Conservation (phyloP, 23 red algal species). For the Agarophyton chilense region DNA sequence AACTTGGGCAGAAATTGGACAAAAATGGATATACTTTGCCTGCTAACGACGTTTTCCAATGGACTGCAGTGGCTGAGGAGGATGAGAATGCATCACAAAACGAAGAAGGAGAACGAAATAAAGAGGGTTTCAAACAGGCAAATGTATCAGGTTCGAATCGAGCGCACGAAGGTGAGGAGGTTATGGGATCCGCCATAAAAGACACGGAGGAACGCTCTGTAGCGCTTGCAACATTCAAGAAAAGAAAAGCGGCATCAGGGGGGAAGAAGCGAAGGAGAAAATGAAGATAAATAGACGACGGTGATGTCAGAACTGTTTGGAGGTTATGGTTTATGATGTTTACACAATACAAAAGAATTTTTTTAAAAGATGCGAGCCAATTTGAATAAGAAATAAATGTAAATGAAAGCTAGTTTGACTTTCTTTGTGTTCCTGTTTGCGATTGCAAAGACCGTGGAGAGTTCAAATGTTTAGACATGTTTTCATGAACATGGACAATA, state of each 20-base stretch:
- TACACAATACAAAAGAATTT: slow-evolving; percentile 30
- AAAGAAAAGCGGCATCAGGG: not conserved
- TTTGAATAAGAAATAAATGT: not conserved
- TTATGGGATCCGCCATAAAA: not conserved
- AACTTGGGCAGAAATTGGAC: not conserved
- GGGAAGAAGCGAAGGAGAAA: slow-evolving; percentile 19
- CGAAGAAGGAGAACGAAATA: not conserved
- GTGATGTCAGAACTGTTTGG: too few relatives aligned
- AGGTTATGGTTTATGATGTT: not conserved
- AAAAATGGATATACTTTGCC: not conserved
- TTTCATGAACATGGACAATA: slow-evolving; percentile 73
- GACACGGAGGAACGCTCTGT: not conserved
- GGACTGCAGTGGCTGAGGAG: slow-evolving; percentile 13
- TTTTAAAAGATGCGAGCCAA: slow-evolving; percentile 2
- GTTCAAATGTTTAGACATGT: slow-evolving; percentile 38
- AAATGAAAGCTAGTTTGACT: slow-evolving; percentile 20
- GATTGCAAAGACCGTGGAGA: slow-evolving; percentile 23
- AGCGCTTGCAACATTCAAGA: not conserved
- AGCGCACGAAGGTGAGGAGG: not conserved
- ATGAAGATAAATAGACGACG: not conserved
- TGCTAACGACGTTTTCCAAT: not conserved
- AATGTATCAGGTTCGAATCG: not conserved
- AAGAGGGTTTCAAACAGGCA: not conserved
- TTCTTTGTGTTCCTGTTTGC: slow-evolving; percentile 28
- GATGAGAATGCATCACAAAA: not conserved